Conservation (phyloP, 352 stramenopile species). For the Globisporangium spinosum region DNA sequence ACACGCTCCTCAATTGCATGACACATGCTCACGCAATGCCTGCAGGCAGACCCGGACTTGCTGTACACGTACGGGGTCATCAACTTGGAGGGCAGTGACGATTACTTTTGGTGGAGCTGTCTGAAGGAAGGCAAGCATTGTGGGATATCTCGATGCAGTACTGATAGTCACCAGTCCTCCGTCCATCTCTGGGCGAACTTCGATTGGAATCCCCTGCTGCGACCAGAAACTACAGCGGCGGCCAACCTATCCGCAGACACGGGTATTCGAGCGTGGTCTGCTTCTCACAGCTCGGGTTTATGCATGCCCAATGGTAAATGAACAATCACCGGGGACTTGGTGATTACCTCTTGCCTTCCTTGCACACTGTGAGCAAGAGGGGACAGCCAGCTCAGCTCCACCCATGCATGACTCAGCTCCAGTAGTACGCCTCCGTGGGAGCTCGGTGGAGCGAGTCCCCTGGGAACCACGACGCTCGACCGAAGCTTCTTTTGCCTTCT, state of each 20-base stretch:
- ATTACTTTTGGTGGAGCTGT: neutral
- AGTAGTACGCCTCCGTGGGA: neutral
- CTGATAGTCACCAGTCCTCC: neutral
- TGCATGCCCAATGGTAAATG: neutral
- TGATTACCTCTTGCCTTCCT: neutral
- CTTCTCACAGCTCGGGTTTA: neutral
- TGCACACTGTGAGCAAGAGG: neutral
- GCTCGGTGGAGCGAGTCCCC: no score
- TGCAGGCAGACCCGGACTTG: no score
- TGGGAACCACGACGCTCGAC: neutral
- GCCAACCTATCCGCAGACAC: neutral
- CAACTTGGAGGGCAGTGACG: neutral
- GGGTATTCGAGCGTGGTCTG: neutral
- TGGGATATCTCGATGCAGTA: neutral
- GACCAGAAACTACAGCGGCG: neutral
- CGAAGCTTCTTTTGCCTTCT: neutral
- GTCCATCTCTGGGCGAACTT: neutral
- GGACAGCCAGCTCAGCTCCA: neutral
- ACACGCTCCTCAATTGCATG: no score
- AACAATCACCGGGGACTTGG: neutral
- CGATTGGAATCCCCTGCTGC: neutral
- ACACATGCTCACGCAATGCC: no score
- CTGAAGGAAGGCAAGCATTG: neutral
- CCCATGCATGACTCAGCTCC: neutral
- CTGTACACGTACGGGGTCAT: neutral